Base-by-base conservation (phyloP, 108 stramenopile genomes). In the Epithemia pelagica region DNA sequence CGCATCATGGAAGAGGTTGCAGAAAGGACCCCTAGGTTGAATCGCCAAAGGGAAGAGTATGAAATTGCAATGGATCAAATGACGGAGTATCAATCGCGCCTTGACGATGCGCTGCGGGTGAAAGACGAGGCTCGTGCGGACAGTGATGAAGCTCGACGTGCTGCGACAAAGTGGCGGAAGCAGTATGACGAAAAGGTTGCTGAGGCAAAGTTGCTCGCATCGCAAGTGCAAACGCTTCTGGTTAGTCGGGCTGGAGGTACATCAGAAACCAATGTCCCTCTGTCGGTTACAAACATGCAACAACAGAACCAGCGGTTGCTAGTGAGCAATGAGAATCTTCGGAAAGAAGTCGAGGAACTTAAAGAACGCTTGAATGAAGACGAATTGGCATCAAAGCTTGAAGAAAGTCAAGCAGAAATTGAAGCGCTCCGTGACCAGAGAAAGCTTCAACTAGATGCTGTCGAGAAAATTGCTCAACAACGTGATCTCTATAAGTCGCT, bases 401-500 rank as follows among this genome's bases (percentile, higher is more conserved):
- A 84, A 64, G 62, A 73, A 53, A 59, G 73, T 15, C 78, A 84
- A 32, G 32, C 58, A 58, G 88, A 92, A 66, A 54, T 91, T 20
- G 74, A 65, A 1, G 55, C 61, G 2, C 57, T 95, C 28, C 74
- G 78, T 2, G 87, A 86, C 32, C 88, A 95, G 28, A 76, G 88
- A 26, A 73, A 84, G 58, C 79, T 76, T 8, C 91, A 95, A 68
- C 78, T 85, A 37, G 74, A 58, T n/a, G 64, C 90, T 28, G 88
- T 91, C 1, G 77, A 77, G 33, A 81, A 78, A 30, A 91, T 92
- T 54, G 91, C 89, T 10, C 84, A 92, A 65, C 94, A 92, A 59
- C 85, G 94, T 5, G 91, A 95, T 72, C 66, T 92, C 19, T 95
- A 92, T 72, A 80, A 89, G 26, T 86, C 86, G 3, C 63, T 90